Base-by-base conservation (phyloP, 163 green algal species). In the Chloroidium sp. region DNA sequence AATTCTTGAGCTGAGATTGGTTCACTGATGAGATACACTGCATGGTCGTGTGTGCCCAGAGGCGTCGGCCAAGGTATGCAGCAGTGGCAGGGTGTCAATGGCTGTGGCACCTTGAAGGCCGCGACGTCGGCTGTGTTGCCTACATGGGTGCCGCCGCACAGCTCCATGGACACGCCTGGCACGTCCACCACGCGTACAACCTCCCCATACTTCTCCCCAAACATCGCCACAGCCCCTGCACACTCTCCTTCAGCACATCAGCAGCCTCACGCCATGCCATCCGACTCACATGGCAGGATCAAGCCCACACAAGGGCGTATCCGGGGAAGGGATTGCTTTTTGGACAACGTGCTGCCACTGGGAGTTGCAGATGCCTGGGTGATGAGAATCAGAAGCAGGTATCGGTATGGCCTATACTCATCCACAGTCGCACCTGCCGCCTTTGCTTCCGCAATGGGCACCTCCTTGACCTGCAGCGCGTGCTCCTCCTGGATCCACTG, bases 201-300 rank as follows among this genome's bases (percentile, higher is more conserved):
- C 74, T 96, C 93, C 62, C 90, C 92, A 78, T 98, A 98, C 86
- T 97, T 97, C 86, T 98, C 95, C 0, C 95, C 95, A 89, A 97
- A 97, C 93, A 97, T 97, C 67, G 92, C 92, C 1, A 90, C 92
- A 62, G 95, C 95, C 2, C 95, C 95, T 85, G 82, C 78, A 82
- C 3, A 8, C 14, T 60, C 72, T 60, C 72, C n/a, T 3, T 14
- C 74, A 77, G 8, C 13, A 77, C 4, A 10, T 77, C 57, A 8
- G 74, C 74, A 36, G 36, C 36, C 36, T 36, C 36, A 36, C 36
- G 36, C 36, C 36, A 36, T 36, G 36, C 36, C 36, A 36, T 36
- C 36, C 36, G 36, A 36, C 36, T 36, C 36, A 36, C 36, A 36
- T 36, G 36, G 36, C 36, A 36, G 36, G 36, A 36, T 36, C 36